Conservation (phyloP, 441 rosid genomes). For the Corymbia citriodora region DNA sequence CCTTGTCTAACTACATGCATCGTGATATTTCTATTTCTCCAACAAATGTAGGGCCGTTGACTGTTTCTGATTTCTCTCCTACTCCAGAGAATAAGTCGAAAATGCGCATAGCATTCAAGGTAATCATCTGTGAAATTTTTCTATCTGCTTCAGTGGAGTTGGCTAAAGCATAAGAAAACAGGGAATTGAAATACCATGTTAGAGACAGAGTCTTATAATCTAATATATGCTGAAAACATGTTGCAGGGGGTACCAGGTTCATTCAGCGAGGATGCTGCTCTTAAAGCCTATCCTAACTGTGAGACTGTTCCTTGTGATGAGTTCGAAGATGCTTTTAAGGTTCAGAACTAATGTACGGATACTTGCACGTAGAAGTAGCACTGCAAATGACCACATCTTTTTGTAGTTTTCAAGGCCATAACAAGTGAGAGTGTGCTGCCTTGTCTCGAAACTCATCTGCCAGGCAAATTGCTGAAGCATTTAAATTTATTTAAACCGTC, state of each 20-base stretch:
- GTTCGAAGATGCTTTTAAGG: conserved; percentile 59
- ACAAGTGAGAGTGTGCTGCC: neutral
- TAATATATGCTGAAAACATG: neutral
- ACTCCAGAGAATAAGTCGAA: conserved; percentile 19
- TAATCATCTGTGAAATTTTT: neutral
- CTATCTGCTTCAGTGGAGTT: neutral
- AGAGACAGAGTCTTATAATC: neutral
- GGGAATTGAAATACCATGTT: neutral
- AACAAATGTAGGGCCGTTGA: conserved; percentile 36
- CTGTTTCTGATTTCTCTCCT: conserved; percentile 29
- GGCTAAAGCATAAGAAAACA: neutral
- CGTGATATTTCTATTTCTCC: neutral
- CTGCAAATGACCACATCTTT: neutral
- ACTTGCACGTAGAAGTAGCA: neutral
- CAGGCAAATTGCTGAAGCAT: neutral
- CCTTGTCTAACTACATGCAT: neutral
- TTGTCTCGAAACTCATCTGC: neutral
- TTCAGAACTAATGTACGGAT: neutral
- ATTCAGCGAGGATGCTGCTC: conserved; percentile 52
- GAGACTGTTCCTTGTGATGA: conserved; percentile 51
- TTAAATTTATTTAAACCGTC: neutral
- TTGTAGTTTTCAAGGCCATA: neutral
- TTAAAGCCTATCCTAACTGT: conserved; percentile 52
- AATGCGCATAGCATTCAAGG: conserved; percentile 49
- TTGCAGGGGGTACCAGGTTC: conserved; percentile 48